phyloP scores from a whole-genome alignment of 2,329 filamentous ascomycete genomes.

The Metarhizium rileyi region DNA sequence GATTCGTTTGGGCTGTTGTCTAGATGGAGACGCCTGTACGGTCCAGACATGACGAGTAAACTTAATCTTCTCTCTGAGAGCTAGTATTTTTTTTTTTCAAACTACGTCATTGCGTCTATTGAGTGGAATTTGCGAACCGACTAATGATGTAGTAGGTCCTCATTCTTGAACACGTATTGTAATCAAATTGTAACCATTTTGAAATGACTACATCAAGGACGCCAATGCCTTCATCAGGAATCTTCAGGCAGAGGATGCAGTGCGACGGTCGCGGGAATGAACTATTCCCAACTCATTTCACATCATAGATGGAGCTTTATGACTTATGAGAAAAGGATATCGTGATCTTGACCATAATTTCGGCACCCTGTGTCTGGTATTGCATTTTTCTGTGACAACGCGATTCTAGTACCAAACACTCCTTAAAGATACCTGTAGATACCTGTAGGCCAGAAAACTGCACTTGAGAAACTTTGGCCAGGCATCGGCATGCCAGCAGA shows the following conservation, averaged over 20 bases:
- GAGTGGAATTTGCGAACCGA: background rate
- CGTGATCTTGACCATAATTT: too few relatives aligned
- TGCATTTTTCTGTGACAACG: too few relatives aligned
- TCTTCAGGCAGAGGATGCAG: background rate
- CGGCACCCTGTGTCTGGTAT: too few relatives aligned
- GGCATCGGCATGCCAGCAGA: too few relatives aligned
- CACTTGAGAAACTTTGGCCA: too few relatives aligned
- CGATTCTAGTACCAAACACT: too few relatives aligned
- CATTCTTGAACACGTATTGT: background rate
- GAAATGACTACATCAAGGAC: background rate
- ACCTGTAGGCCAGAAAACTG: too few relatives aligned
- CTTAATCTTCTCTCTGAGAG: slow-evolving; percentile 48
- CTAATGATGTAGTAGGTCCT: background rate
- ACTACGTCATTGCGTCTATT: background rate
- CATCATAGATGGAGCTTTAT: too few relatives aligned
- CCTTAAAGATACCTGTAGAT: too few relatives aligned
- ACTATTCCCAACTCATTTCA: too few relatives aligned
- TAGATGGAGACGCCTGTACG: slow-evolving; percentile 19
- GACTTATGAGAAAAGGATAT: too few relatives aligned
- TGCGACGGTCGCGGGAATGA: too few relatives aligned
- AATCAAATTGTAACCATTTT: background rate
- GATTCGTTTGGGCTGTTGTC: slow-evolving; percentile 21
- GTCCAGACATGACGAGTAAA: slow-evolving; percentile 35
- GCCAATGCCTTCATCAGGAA: background rate
- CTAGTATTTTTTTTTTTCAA: background rate